These are phyloP conservation scores for Penstemon eatonii DNA, from an alignment of 257 asterid species.

Conservation along the genomic window DNA sequence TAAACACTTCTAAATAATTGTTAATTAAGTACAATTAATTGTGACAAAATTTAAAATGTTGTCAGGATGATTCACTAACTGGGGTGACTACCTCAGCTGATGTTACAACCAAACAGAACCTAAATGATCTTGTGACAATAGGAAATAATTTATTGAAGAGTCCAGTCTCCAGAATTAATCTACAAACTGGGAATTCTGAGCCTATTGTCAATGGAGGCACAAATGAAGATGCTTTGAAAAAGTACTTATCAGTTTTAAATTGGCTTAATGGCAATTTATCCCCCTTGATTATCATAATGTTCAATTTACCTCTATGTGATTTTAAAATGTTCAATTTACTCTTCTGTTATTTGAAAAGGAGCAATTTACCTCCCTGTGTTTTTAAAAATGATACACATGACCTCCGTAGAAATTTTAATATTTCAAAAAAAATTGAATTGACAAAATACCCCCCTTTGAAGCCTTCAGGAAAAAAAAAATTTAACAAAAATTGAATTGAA, in stretches of 20 bases:
- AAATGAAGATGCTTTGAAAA: conserved; percentile 32
- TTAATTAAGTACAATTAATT: neutral
- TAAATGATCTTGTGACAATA: conserved; percentile 26
- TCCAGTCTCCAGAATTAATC: conserved; percentile 24
- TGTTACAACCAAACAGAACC: conserved; percentile 27
- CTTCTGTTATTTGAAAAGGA: no score
- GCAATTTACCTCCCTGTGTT: no score
- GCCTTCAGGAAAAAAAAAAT: no score
- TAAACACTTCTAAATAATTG: neutral
- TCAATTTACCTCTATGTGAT: no score
- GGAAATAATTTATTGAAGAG: conserved; percentile 33
- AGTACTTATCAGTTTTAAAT: neutral
- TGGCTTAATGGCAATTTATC: no score
- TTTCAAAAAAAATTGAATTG: no score
- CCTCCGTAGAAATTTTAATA: no score
- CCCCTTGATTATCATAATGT: no score
- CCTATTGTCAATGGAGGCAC: conserved; percentile 32
- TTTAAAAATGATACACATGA: no score
- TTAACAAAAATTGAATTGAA: no score
- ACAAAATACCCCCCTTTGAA: no score
- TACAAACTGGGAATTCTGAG: conserved; percentile 23
- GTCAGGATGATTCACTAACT: conserved; percentile 32
- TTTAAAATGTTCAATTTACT: no score
- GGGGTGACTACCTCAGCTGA: conserved; percentile 27
- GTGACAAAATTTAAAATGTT: neutral